A percentile compares a stretch with the other conserved stretches of the same genome.
Conservation (phyloP, 805 yeast genomes). For the Saturnispora besseyi region DNA sequence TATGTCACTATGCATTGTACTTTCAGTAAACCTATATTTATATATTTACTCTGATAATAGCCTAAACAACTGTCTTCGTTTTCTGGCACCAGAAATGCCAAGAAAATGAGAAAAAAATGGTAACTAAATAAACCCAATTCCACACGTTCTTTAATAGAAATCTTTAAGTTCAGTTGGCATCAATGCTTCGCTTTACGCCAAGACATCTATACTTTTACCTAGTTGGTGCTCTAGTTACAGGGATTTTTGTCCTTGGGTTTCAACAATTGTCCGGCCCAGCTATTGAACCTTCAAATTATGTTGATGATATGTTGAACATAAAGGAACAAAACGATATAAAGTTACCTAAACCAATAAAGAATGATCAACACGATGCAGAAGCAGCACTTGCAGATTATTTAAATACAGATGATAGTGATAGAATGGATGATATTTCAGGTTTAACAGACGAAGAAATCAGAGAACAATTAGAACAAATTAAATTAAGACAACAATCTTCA, state of each 20-base stretch:
- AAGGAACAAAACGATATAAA: background rate
- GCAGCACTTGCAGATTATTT: background rate
- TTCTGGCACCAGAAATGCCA: too few relatives aligned
- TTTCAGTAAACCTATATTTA: too few relatives aligned
- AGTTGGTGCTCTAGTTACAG: background rate
- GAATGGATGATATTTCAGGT: slow-evolving; percentile 7
- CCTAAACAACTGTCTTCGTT: too few relatives aligned
- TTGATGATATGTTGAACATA: slow-evolving; percentile 2
- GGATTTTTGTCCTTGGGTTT: background rate
- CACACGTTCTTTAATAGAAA: background rate
- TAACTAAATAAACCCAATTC: background rate
- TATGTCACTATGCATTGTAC: too few relatives aligned
- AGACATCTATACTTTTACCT: slow-evolving; percentile 2
- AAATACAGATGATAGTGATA: background rate
- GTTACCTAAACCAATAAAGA: background rate
- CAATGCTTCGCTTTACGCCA: slow-evolving; percentile 6
- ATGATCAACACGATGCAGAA: slow-evolving; percentile 6
- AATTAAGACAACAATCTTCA: slow-evolving; percentile 10
- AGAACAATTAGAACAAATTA: slow-evolving; percentile 9
- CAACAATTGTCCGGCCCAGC: background rate
- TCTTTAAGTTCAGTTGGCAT: background rate
- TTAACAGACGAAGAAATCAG: slow-evolving; percentile 14
- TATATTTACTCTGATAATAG: too few relatives aligned
- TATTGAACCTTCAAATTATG: background rate
- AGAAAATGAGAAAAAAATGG: too few relatives aligned